phyloP scores from a whole-genome alignment of 805 yeast genomes.

The Candida ascalaphidarum region DNA sequence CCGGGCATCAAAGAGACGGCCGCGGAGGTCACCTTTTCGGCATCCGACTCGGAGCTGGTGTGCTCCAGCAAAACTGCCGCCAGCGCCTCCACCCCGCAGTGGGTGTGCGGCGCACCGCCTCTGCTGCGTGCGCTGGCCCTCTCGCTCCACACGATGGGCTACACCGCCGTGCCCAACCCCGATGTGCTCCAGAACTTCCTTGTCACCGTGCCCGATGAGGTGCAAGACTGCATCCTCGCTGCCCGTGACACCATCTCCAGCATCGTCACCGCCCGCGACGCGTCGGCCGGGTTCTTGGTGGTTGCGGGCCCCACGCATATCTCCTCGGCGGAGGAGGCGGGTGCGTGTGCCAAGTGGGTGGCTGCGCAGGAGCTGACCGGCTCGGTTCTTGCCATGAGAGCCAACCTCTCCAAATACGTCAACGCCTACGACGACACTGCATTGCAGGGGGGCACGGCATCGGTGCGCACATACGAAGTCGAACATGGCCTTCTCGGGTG shows the following conservation, averaged over 20 bases:
- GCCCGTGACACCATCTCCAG: slow-evolving; percentile 12
- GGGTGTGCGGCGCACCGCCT: too few species aligned
- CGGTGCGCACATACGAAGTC: slow-evolving; percentile 21
- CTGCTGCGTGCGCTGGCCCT: too few species aligned
- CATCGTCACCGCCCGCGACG: too few species aligned
- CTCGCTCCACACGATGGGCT: too few species aligned
- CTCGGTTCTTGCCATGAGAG: slow-evolving; percentile 24
- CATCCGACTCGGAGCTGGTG: too few species aligned
- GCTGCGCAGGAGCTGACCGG: neutral
- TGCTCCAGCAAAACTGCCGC: too few species aligned
- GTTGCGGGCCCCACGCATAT: slow-evolving; percentile 33
- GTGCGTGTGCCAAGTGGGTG: slow-evolving; percentile 36
- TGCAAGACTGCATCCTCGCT: slow-evolving; percentile 18
- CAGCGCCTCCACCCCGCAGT: too few species aligned
- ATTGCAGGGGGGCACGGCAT: neutral
- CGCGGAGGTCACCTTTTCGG: too few species aligned
- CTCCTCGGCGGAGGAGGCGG: slow-evolving; percentile 20
- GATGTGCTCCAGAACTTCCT: slow-evolving; percentile 33
- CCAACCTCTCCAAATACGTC: slow-evolving; percentile 25
- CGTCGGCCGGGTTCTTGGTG: slow-evolving; percentile 24
- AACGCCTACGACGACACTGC: slow-evolving; percentile 4
- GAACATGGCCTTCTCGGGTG: slow-evolving; percentile 32
- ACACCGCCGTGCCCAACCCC: slow-evolving; percentile 33
- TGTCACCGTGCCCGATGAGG: slow-evolving; percentile 21
- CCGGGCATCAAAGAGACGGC: too few species aligned